Evolutionary conservation across 345 rosid genomes (phyloP).

Genomic region (Lumnitzera racemosa): DNA sequence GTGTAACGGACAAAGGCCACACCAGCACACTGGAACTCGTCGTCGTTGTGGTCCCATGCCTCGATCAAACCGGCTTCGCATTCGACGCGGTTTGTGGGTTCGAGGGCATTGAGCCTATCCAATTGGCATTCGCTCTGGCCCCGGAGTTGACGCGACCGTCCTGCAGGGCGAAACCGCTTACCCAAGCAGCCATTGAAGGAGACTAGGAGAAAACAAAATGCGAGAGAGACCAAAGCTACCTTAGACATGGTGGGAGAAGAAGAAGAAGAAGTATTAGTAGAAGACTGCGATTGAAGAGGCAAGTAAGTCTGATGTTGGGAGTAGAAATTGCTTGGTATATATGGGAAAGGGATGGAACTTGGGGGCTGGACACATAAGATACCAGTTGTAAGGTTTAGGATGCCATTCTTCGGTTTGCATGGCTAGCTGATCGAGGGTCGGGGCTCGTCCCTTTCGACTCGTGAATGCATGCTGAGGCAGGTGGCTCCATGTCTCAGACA

Average conservation of each 20-base stretch:
- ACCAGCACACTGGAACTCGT: conserved; percentile 59
- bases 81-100: conserved; percentile 37
- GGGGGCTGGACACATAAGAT: conserved; percentile 11
- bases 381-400: conserved; percentile 4
- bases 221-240: conserved; percentile 11
- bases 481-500: conserved; percentile 7
- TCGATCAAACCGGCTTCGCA: conserved; percentile 51
- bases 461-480: conserved; percentile 11
- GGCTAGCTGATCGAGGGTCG: conserved; percentile 9
- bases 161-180: background rate
- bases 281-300: conserved; percentile 8
- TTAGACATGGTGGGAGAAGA: conserved; percentile 6
- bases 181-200: conserved; percentile 27
- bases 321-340: too few relatives aligned
- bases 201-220: conserved; percentile 23
- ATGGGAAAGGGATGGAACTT: background rate
- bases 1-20: conserved; percentile 31
- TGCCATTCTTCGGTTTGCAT: conserved; percentile 40
- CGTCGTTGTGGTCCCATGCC: conserved; percentile 42
- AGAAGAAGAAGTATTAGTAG: background rate
- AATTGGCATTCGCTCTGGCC: conserved; percentile 40
- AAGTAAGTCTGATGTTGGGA: background rate
- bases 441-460: conserved; percentile 14
- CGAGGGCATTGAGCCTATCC: conserved; percentile 36
- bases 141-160: conserved; percentile 2